phyloP scores from a whole-genome alignment of 2,329 filamentous ascomycete species.

The Verticillium isaacii region DNA sequence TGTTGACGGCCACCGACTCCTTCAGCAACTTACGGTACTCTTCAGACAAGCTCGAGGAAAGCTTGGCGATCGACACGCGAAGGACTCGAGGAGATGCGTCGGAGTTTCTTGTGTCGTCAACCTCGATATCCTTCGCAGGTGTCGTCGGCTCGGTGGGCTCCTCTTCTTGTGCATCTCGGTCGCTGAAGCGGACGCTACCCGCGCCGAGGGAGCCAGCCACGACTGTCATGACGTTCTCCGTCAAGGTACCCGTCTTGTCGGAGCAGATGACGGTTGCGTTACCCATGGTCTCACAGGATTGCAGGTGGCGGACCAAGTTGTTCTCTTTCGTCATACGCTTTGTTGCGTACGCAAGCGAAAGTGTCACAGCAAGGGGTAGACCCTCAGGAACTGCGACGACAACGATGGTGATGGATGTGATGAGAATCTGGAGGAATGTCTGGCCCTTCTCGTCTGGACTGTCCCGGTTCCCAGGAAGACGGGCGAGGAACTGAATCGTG shows the following conservation, averaged over 20 bases:
- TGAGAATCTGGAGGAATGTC: conserved; percentile 41
- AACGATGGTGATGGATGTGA: conserved; percentile 44
- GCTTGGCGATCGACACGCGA: conserved; percentile 5
- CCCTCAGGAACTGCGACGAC: conserved; percentile 59
- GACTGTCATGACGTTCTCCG: conserved; percentile 59
- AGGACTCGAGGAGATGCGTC: neutral
- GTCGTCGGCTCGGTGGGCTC: neutral
- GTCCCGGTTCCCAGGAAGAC: conserved; percentile 33
- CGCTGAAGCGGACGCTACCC: conserved; percentile 29
- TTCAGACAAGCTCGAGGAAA: conserved; percentile 20
- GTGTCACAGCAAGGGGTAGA: conserved; percentile 54
- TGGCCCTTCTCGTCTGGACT: conserved; percentile 39
- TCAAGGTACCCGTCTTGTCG: conserved; percentile 63
- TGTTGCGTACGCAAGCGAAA: conserved; percentile 58
- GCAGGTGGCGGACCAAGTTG: conserved; percentile 54
- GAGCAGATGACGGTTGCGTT: conserved; percentile 61
- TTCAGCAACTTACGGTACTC: conserved; percentile 32
- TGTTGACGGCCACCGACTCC: conserved; percentile 39
- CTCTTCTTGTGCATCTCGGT: conserved; percentile 19
- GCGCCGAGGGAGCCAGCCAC: conserved; percentile 49
- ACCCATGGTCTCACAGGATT: conserved; percentile 60
- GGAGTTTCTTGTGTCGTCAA: conserved; percentile 1
- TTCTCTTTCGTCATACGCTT: conserved; percentile 60
- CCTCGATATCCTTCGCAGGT: neutral
- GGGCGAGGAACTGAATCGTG: conserved; percentile 14